Conservation (phyloP, 1,284 basidiomycete genomes). For the Boletellus deceptivus region DNA sequence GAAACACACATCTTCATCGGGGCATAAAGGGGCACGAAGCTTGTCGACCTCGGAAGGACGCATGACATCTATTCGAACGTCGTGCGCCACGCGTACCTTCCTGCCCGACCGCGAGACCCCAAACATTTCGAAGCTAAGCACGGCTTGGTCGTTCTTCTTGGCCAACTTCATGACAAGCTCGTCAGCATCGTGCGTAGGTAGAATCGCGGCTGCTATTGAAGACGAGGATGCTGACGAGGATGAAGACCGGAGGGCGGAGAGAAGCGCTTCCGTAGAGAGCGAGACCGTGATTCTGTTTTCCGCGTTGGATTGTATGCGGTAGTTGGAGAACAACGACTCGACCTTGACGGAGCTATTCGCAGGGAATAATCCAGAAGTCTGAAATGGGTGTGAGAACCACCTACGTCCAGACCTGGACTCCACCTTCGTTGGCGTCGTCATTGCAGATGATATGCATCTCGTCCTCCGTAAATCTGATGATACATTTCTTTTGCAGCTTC, state of each 20-base stretch:
- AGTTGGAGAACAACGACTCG: constrained; percentile 75
- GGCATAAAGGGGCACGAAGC: constrained; percentile 82
- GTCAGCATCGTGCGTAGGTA: constrained; percentile 46
- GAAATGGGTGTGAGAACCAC: constrained; percentile 26
- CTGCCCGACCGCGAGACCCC: constrained; percentile 55
- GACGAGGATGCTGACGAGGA: constrained; percentile 42
- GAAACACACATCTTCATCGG: constrained; percentile 74
- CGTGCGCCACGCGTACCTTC: constrained; percentile 62
- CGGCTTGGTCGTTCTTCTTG: constrained; percentile 76
- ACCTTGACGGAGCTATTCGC: constrained; percentile 55
- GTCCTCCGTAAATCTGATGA: constrained; percentile 74
- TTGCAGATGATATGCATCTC: constrained; percentile 85
- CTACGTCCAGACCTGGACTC: constrained; percentile 92
- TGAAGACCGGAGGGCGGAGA: constrained; percentile 71
- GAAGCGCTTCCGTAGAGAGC: constrained; percentile 70
- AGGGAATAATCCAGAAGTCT: constrained; percentile 1
- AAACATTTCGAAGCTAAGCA: constrained; percentile 71
- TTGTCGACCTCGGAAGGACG: constrained; percentile 68
- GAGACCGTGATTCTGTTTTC: constrained; percentile 80
- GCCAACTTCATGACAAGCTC: constrained; percentile 81
- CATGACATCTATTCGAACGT: constrained; percentile 77
- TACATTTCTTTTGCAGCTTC: constrained; percentile 80
- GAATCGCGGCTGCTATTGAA: constrained; percentile 28
- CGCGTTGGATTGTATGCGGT: constrained; percentile 85
- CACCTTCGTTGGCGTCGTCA: constrained; percentile 75